phyloP scores from a whole-genome alignment of 2,329 filamentous ascomycete genomes.

The Mariannaea elegans region DNA sequence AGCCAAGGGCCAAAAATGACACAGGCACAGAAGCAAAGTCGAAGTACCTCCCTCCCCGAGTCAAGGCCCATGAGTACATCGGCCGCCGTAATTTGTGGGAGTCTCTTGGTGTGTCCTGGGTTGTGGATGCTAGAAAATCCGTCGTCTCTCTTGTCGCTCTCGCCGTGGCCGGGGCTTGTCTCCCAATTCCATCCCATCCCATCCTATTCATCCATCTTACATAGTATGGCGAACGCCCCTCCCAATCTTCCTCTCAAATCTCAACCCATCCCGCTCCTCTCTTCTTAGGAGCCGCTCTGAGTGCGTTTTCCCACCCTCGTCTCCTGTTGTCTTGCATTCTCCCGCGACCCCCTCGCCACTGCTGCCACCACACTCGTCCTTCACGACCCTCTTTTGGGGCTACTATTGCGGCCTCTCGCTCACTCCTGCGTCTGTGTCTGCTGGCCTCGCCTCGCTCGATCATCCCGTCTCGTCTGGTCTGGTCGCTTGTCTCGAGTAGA shows the following conservation, averaged over 20 bases:
- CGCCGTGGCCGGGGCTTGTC: slow-evolving; percentile 2
- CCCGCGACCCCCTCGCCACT: slow-evolving; percentile 10
- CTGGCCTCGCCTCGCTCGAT: slow-evolving; percentile 14
- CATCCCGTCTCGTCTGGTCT: slow-evolving; percentile 10
- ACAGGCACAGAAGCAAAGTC: neutral
- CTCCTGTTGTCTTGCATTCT: slow-evolving; percentile 7
- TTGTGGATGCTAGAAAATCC: slow-evolving; percentile 15
- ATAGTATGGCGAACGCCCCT: slow-evolving; percentile 20
- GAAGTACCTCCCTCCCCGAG: slow-evolving; percentile 21
- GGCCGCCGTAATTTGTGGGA: neutral
- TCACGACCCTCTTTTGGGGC: slow-evolving; percentile 20
- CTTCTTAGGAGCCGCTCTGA: slow-evolving; percentile 14
- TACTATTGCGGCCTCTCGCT: slow-evolving; percentile 17
- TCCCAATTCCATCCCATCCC: slow-evolving; percentile 16
- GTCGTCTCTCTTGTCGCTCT: slow-evolving; percentile 17
- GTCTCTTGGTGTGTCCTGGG: slow-evolving; percentile 5
- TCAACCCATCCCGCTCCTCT: slow-evolving; percentile 17
- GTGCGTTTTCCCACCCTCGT: slow-evolving; percentile 18
- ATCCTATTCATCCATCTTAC: slow-evolving; percentile 17
- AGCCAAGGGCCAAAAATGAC: neutral
- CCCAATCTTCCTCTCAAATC: slow-evolving; percentile 15
- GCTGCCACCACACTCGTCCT: slow-evolving; percentile 13
- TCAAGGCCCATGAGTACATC: slow-evolving; percentile 20
- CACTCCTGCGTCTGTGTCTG: slow-evolving; percentile 7
- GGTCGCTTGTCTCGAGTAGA: slow-evolving; percentile 11